Base-by-base conservation (phyloP, 441 rosid species). In the Gossypium laxum region DNA sequence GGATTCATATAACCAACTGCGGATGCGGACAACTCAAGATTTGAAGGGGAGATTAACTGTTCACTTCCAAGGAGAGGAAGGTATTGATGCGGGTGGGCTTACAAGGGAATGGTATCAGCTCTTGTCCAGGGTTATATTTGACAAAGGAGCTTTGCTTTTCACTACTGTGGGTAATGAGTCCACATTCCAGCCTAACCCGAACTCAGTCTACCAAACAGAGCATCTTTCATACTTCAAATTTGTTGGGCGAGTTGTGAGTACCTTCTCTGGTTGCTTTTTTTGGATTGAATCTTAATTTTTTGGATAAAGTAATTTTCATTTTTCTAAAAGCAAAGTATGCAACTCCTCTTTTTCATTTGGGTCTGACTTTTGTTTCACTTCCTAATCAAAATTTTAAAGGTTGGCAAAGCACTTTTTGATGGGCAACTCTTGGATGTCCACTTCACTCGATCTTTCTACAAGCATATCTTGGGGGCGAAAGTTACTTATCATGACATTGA, bases 61-160 rank as follows among this genome's bases (percentile, higher is more conserved):
- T 70, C 88, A 91, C 71, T 93, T 93, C 80, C 98, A 93, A 84
- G 96, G 97, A 72, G 97, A 93, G 81, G 93, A 89, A 82, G 98
- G 97, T 54, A 89, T 93, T 81, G 98, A 93, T 84, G 98, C 98
- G 0, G 97, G 98, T 76, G 98, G 98, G 50, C 97, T 93, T 75
- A 91, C 98, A 51, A 86, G 97, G 85, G 98, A 93, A 82, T 93
- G 98, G 98, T 93, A 93, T 84, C 97, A 93, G 79, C 79, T 91
- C 75, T 76, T 93, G 71, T 93, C 98, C 74, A 86, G 97, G 80
- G 97, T 93, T 83, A 89, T 91, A 69, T 93, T 93, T 79, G 98
- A 93, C 86, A 93, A 84, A 82, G 97, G 97, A 69, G 95, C 98
- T 72, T 78, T 93, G 58, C 93, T 93, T 72, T 93, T 93, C 76